A percentile compares a stretch with the other conserved stretches of the same genome.
Evolutionary conservation across 2,329 filamentous ascomycete species (phyloP).

Genomic region (Alternaria brassicicola): DNA sequence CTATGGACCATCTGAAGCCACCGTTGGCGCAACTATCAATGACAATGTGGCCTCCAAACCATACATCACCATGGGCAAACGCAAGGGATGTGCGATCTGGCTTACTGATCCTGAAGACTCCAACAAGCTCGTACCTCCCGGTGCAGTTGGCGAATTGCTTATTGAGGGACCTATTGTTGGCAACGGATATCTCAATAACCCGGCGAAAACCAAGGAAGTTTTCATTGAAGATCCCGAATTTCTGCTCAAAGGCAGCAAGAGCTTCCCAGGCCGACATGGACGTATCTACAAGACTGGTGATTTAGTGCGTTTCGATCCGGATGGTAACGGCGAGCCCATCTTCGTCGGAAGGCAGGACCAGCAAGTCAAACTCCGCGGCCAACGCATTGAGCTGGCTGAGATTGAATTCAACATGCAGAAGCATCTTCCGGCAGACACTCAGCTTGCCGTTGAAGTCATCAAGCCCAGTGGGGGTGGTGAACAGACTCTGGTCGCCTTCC

Average conservation of each 20-base stretch:
- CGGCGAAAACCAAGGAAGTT: conserved; percentile 44
- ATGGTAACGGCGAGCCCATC: conserved; percentile 43
- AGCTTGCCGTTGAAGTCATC: conserved; percentile 59
- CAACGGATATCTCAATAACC: conserved; percentile 46
- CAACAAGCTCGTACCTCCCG: conserved; percentile 45
- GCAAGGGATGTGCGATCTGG: conserved; percentile 47
- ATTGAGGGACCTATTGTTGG: conserved; percentile 63
- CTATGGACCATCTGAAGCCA: conserved; percentile 47
- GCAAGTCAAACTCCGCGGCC: conserved; percentile 51
- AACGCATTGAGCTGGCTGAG: conserved; percentile 48
- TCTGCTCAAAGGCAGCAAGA: conserved; percentile 64
- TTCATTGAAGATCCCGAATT: conserved; percentile 62
- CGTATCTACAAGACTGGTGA: conserved; percentile 45
- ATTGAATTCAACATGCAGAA: conserved; percentile 51
- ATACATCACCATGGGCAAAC: conserved; percentile 48
- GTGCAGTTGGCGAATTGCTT: conserved; percentile 60
- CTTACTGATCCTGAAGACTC: conserved; percentile 50
- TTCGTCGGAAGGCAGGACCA: conserved; percentile 48
- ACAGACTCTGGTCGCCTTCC: conserved; percentile 43
- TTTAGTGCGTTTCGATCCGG: conserved; percentile 58
- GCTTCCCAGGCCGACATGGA: conserved; percentile 60
- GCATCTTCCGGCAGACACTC: conserved; percentile 45
- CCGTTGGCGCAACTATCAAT: conserved; percentile 45
- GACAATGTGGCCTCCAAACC: conserved; percentile 35
- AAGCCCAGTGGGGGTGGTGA: conserved; percentile 43